Evolutionary conservation across 1,284 basidiomycete genomes (phyloP).

Genomic region (Irpex sp.): DNA sequence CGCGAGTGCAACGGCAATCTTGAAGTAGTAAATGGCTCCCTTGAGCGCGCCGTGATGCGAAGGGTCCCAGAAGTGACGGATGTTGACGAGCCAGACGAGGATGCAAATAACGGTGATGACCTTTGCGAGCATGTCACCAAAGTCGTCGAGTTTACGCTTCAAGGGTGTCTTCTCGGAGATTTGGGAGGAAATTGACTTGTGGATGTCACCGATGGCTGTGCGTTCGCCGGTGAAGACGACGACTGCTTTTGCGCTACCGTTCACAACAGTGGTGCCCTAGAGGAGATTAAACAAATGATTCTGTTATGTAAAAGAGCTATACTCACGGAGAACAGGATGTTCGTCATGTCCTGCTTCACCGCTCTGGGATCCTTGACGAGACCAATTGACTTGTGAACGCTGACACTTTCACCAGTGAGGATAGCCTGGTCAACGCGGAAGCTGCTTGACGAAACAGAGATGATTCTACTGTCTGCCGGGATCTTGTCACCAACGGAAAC

Average conservation of each 20-base stretch:
- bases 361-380: conserved; percentile 66
- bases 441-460: conserved; percentile 86
- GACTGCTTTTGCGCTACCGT: conserved; percentile 79
- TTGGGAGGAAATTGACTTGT: conserved; percentile 86
- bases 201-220: conserved; percentile 93
- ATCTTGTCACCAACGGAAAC: conserved; percentile 92
- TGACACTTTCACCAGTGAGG: conserved; percentile 87
- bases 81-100: conserved; percentile 93
- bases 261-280: conserved; percentile 91
- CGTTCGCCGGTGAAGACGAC: conserved; percentile 81
- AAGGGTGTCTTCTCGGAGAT: conserved; percentile 91
- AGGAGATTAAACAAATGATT: not conserved
- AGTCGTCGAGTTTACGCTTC: conserved; percentile 94
- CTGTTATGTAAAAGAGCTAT: not conserved
- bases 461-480: conserved; percentile 86
- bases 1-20: conserved; percentile 93
- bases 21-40: conserved; percentile 96
- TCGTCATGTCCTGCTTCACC: conserved; percentile 94
- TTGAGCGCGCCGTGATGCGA: conserved; percentile 84
- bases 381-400: conserved; percentile 75
- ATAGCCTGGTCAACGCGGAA: conserved; percentile 94
- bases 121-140: conserved; percentile 92
- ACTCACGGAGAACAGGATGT: conserved; percentile 86
- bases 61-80: conserved; percentile 90
- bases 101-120: conserved; percentile 94